Percentiles rank a stretch among this genome's conserved stretches.
These are phyloP conservation scores for Trametes punicea DNA, from an alignment of 768 basidiomycete genomes.

Conservation along the genomic window DNA sequence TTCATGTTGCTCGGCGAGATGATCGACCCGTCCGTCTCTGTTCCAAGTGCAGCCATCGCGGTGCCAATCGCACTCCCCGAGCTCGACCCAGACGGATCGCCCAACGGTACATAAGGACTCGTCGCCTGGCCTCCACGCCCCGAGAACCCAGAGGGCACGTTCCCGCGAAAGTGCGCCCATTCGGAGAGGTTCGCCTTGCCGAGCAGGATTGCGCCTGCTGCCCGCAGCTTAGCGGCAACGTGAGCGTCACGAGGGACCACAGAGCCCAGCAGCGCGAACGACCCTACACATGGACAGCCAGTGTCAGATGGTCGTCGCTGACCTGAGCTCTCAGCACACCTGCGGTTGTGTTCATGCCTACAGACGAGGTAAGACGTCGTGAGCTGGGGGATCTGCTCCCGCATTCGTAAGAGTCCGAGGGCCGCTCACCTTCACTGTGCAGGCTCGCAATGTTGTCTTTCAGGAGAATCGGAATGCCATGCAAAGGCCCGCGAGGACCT, in stretches of 20 bases:
- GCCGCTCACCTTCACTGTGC: slow-evolving; percentile 31
- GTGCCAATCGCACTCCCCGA: slow-evolving; percentile 41
- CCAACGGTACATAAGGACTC: slow-evolving; percentile 41
- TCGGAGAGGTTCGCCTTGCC: slow-evolving; percentile 46
- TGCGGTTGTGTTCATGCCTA: slow-evolving; percentile 38
- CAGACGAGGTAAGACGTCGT: background rate
- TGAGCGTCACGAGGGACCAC: slow-evolving; percentile 34
- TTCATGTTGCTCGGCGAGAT: slow-evolving; percentile 39
- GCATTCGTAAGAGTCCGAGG: slow-evolving; percentile 25
- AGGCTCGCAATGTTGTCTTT: slow-evolving; percentile 39
- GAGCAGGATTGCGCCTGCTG: slow-evolving; percentile 38
- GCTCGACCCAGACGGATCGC: slow-evolving; percentile 39
- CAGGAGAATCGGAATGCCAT: slow-evolving; percentile 37
- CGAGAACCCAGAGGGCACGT: slow-evolving; percentile 42
- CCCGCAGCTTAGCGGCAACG: slow-evolving; percentile 32
- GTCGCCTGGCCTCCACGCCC: slow-evolving; percentile 46
- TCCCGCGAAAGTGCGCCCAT: slow-evolving; percentile 42
- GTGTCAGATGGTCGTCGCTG: background rate
- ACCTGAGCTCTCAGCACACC: slow-evolving; percentile 8
- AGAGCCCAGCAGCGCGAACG: slow-evolving; percentile 33
- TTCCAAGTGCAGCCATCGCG: slow-evolving; percentile 41
- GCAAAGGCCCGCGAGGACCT: slow-evolving; percentile 27
- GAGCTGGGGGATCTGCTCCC: too few species aligned
- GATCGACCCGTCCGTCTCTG: slow-evolving; percentile 51
- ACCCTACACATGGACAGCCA: slow-evolving; percentile 20